Evolutionary conservation across 2,329 filamentous ascomycete genomes (phyloP).

Genomic region (Alternaria conjuncta): DNA sequence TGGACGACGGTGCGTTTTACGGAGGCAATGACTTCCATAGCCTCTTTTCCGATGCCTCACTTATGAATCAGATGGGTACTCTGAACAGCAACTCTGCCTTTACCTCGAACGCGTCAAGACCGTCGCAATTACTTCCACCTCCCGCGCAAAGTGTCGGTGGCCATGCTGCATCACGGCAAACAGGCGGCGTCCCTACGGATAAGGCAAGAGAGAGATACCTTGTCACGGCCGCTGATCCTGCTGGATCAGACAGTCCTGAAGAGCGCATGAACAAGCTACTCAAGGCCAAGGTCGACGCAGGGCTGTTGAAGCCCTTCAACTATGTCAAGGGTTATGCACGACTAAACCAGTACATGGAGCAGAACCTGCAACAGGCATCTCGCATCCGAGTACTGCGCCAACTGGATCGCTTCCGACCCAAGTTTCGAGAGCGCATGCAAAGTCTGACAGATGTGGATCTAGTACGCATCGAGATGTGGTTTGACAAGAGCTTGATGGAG

Average conservation of each 20-base stretch:
- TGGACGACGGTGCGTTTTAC: slow-evolving; percentile 69
- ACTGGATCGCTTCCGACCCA: slow-evolving; percentile 90
- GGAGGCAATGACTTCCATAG: slow-evolving; percentile 54
- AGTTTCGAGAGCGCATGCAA: slow-evolving; percentile 95
- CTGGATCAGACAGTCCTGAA: slow-evolving; percentile 82
- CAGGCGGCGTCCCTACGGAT: slow-evolving; percentile 69
- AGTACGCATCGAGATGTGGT: slow-evolving; percentile 98
- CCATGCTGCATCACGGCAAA: slow-evolving; percentile 66
- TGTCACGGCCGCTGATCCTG: slow-evolving; percentile 93
- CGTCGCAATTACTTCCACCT: slow-evolving; percentile 50
- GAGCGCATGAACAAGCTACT: slow-evolving; percentile 95
- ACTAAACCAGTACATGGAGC: slow-evolving; percentile 89
- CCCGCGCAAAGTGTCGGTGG: slow-evolving; percentile 54
- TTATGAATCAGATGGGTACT: slow-evolving; percentile 53
- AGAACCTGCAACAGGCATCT: slow-evolving; percentile 79
- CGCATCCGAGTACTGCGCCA: slow-evolving; percentile 92
- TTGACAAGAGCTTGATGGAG: slow-evolving; percentile 94
- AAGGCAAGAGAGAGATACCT: slow-evolving; percentile 86
- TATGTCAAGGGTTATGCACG: slow-evolving; percentile 96
- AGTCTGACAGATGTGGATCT: slow-evolving; percentile 91
- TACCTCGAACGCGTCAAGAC: slow-evolving; percentile 55
- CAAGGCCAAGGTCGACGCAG: slow-evolving; percentile 94
- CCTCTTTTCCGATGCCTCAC: slow-evolving; percentile 66
- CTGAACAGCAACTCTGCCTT: slow-evolving; percentile 42
- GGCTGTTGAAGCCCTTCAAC: slow-evolving; percentile 94